phyloP scores from a whole-genome alignment of 2,329 filamentous ascomycete species.

The Calonectria fujianensis region DNA sequence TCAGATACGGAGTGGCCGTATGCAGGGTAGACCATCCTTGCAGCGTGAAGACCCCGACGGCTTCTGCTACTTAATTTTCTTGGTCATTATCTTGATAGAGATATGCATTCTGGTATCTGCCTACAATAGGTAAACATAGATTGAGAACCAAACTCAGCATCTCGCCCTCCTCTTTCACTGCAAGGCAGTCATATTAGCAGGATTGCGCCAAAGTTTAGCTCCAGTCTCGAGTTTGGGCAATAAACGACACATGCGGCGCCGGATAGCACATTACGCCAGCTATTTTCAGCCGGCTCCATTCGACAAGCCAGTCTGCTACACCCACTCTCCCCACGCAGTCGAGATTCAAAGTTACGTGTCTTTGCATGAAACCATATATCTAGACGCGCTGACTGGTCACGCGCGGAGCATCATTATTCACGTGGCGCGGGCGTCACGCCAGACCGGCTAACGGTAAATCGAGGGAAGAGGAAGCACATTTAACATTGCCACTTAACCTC shows the following conservation, averaged over 20 bases:
- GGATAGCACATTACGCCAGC: too few species aligned
- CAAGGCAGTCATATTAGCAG: neutral
- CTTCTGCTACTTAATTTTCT: neutral
- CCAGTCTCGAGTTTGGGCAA: neutral
- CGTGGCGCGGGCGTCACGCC: too few species aligned
- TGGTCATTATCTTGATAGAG: neutral
- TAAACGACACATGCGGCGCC: neutral
- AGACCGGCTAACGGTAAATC: too few species aligned
- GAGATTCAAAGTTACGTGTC: neutral
- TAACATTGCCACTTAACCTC: too few species aligned
- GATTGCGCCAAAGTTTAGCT: neutral
- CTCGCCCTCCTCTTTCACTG: neutral
- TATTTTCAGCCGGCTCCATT: too few species aligned
- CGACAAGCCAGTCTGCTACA: neutral
- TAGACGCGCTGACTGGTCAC: neutral
- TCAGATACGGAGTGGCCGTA: neutral
- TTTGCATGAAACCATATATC: neutral
- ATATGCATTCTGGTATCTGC: neutral
- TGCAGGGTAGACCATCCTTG: neutral
- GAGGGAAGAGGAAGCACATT: too few species aligned
- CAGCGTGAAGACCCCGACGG: neutral
- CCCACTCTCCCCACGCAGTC: neutral
- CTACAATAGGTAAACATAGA: neutral
- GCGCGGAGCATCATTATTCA: neutral
- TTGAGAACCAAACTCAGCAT: neutral